These are phyloP conservation scores for Trichoderma parareesei DNA, from an alignment of 495 filamentous ascomycete genomes.

Conservation along the genomic window DNA sequence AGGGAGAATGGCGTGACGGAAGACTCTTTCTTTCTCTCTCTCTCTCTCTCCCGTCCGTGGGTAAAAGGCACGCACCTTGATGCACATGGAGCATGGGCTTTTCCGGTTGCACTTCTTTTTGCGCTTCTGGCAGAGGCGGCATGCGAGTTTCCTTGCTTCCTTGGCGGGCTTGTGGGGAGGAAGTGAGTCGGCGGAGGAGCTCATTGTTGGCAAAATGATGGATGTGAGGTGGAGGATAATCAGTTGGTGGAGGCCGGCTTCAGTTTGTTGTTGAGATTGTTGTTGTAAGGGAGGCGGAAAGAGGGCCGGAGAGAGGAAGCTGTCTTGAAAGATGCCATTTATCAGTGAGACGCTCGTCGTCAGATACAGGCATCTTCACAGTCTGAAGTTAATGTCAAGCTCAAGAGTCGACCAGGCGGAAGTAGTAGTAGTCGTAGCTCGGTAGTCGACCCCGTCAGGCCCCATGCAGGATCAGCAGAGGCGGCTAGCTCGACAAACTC, in stretches of 20 bases:
- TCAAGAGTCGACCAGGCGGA: not conserved
- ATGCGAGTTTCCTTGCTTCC: not conserved
- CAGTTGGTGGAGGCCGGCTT: not conserved
- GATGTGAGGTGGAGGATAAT: not conserved
- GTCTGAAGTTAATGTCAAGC: not conserved
- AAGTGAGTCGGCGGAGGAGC: not conserved
- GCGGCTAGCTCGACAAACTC: not conserved
- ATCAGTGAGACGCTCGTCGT: not conserved
- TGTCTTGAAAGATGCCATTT: not conserved
- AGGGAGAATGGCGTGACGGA: too few relatives aligned
- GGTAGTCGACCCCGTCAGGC: not conserved
- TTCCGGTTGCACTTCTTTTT: slow-evolving; percentile 11
- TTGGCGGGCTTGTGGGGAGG: not conserved
- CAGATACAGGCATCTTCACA: not conserved
- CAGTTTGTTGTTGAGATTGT: not conserved
- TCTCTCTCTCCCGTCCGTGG: too few relatives aligned
- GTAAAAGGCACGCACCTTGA: not conserved
- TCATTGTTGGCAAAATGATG: not conserved
- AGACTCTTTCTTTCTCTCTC: not conserved
- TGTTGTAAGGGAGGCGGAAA: not conserved
- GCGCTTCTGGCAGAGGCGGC: slow-evolving; percentile 2
- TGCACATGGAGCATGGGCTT: slow-evolving; percentile 4
- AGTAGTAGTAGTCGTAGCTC: not conserved
- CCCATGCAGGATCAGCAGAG: not conserved
- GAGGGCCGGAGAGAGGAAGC: not conserved